Percentiles rank a stretch among this genome's conserved stretches.
Conservation (phyloP, 1,284 basidiomycete genomes). For the Waitea zeae region DNA sequence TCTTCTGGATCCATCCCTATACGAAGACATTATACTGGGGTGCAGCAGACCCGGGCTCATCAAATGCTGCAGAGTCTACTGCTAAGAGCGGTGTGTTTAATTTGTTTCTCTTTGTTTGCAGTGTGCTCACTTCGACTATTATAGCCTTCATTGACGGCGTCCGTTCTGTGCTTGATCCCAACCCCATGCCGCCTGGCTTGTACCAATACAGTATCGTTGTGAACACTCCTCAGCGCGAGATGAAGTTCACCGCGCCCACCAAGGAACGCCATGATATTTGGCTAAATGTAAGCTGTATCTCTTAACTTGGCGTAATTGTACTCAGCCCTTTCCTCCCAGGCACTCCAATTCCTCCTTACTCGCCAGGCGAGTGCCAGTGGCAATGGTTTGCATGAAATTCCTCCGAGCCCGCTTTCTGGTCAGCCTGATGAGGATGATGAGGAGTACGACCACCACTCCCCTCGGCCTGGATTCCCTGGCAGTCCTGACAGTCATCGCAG, state of each 20-base stretch:
- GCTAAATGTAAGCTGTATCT: constrained; percentile 49
- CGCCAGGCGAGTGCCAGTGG: constrained; percentile 35
- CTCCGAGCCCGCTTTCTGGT: constrained; percentile 36
- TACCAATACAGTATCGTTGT: constrained; percentile 89
- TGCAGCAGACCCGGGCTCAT: constrained; percentile 81
- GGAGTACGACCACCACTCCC: too few species aligned
- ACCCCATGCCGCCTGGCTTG: constrained; percentile 85
- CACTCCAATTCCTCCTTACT: constrained; percentile 68
- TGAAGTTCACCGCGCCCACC: constrained; percentile 92
- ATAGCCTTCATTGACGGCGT: constrained; percentile 93
- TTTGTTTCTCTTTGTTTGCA: constrained; percentile 4
- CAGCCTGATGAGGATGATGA: constrained; percentile 25
- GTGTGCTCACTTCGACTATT: constrained; percentile 7
- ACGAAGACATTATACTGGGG: constrained; percentile 98
- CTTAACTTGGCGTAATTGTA: constrained; percentile 3
- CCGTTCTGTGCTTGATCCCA: constrained; percentile 78
- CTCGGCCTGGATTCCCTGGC: constrained; percentile 22
- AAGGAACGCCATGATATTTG: constrained; percentile 95
- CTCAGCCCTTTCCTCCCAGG: constrained; percentile 28
- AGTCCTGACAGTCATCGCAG: constrained; percentile 61
- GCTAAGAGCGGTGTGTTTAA: constrained; percentile 82
- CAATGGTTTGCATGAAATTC: constrained; percentile 15
- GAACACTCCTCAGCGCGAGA: constrained; percentile 84
- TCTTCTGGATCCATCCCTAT: constrained; percentile 99
- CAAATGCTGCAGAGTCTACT: constrained; percentile 75